phyloP scores from a whole-genome alignment of 768 basidiomycete genomes.

The Russula ochroleuca region DNA sequence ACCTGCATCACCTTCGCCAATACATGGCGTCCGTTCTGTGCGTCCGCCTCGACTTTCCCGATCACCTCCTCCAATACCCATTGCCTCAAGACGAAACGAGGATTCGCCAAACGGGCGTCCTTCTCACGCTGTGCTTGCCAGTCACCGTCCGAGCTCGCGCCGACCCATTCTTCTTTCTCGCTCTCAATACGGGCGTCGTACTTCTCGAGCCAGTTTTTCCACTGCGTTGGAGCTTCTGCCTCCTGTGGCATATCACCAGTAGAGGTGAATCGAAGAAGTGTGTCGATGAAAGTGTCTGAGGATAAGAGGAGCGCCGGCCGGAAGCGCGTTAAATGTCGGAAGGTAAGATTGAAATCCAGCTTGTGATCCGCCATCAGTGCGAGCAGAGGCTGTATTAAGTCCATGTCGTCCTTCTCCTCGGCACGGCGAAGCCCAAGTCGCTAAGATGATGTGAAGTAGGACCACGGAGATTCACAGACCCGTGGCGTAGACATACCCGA shows the following conservation, averaged over 20 bases:
- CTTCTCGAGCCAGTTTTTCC: conserved; percentile 57
- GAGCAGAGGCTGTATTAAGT: conserved; percentile 65
- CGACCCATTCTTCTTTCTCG: conserved; percentile 50
- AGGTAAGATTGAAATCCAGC: conserved; percentile 87
- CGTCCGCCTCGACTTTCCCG: conserved; percentile 61
- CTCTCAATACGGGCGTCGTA: conserved; percentile 57
- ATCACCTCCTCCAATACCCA: conserved; percentile 97
- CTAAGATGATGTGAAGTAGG: conserved; percentile 35
- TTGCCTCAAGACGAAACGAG: conserved; percentile 88
- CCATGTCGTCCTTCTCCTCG: conserved; percentile 53
- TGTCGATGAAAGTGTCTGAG: conserved; percentile 43
- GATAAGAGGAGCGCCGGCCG: conserved; percentile 37
- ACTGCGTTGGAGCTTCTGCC: conserved; percentile 46
- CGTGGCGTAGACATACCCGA: conserved; percentile 43
- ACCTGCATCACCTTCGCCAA: conserved; percentile 82
- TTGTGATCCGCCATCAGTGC: conserved; percentile 63
- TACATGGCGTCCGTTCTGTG: conserved; percentile 55
- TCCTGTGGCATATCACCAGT: conserved; percentile 44
- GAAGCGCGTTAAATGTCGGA: conserved; percentile 70
- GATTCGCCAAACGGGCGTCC: conserved; percentile 54
- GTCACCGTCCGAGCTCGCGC: conserved; percentile 42
- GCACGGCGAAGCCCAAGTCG: conserved; percentile 70
- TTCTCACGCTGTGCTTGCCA: conserved; percentile 39
- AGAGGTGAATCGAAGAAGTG: conserved; percentile 46
- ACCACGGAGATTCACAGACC: background rate